phyloP scores from a whole-genome alignment of 2,329 filamentous ascomycete genomes.

The Coniochaeta ligniaria region DNA sequence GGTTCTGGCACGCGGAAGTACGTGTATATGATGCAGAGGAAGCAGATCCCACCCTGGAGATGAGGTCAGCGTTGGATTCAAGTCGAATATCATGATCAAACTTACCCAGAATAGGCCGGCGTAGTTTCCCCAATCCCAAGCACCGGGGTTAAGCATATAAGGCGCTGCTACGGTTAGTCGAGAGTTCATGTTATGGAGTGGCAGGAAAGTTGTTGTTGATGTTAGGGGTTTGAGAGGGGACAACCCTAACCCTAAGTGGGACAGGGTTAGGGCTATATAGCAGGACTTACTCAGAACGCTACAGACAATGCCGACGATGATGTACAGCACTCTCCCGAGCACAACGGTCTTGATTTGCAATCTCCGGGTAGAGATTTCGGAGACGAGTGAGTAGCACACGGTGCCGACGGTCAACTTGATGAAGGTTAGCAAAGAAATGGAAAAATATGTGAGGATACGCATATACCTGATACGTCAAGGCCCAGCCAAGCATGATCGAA shows the following conservation, averaged over 20 bases:
- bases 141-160: slow-evolving; percentile 84
- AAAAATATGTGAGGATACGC: neutral
- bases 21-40: slow-evolving; percentile 73
- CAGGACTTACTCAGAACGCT: slow-evolving; percentile 53
- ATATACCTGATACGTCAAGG: slow-evolving; percentile 58
- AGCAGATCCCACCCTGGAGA: slow-evolving; percentile 61
- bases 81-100: neutral
- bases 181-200: neutral
- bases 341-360: slow-evolving; percentile 90
- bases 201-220: too few relatives aligned
- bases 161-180: slow-evolving; percentile 36
- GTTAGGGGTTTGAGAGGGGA: neutral
- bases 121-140: slow-evolving; percentile 84
- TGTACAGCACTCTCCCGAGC: slow-evolving; percentile 73
- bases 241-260: too few relatives aligned
- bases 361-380: slow-evolving; percentile 73
- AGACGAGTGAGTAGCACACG: slow-evolving; percentile 82
- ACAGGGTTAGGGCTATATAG: too few relatives aligned
- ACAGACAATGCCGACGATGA: slow-evolving; percentile 74
- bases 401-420: slow-evolving; percentile 72
- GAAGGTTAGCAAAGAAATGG: neutral
- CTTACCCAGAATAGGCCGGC: slow-evolving; percentile 57
- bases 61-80: neutral
- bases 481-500: slow-evolving; percentile 79
- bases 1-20: slow-evolving; percentile 80